Conservation (phyloP, 2,329 filamentous ascomycete genomes). For the Cryoendolithus antarcticus region DNA sequence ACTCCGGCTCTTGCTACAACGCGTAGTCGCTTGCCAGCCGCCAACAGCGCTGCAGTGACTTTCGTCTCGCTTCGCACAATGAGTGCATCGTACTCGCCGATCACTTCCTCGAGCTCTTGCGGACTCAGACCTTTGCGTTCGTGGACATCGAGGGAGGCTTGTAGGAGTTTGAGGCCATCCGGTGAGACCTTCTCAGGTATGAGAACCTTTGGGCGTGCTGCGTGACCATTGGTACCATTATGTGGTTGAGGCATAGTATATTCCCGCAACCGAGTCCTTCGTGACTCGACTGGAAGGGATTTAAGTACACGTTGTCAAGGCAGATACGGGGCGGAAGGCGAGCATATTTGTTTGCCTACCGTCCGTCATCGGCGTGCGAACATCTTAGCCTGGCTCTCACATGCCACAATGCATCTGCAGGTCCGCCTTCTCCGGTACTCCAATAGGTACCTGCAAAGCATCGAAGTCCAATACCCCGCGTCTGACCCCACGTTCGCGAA, state of each 20-base stretch:
- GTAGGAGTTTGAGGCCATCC: constrained; percentile 62
- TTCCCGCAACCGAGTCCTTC: no score
- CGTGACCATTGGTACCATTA: constrained; percentile 2
- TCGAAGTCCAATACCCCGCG: no score
- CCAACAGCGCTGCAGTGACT: constrained; percentile 56
- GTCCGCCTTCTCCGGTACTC: no score
- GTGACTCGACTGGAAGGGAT: no score
- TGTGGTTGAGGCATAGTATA: constrained; percentile 2
- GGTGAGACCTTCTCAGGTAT: constrained; percentile 69
- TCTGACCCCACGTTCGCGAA: no score
- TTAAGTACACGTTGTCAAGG: no score
- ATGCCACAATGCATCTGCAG: no score
- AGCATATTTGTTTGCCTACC: no score
- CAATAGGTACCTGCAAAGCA: no score
- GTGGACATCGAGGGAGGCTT: constrained; percentile 56
- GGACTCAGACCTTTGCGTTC: constrained; percentile 50
- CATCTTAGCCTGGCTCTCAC: no score
- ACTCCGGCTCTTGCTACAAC: constrained; percentile 73
- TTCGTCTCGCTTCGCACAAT: constrained; percentile 75
- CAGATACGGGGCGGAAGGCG: no score
- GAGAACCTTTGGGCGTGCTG: constrained; percentile 41
- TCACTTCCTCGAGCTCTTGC: constrained; percentile 52
- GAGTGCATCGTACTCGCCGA: constrained; percentile 61
- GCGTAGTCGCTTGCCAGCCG: constrained; percentile 54
- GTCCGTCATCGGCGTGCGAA: no score